Percentiles rank a stretch among this genome's conserved stretches.
phyloP scores from a whole-genome alignment of 75 land plant genomes.

The Azolla pinnata region DNA sequence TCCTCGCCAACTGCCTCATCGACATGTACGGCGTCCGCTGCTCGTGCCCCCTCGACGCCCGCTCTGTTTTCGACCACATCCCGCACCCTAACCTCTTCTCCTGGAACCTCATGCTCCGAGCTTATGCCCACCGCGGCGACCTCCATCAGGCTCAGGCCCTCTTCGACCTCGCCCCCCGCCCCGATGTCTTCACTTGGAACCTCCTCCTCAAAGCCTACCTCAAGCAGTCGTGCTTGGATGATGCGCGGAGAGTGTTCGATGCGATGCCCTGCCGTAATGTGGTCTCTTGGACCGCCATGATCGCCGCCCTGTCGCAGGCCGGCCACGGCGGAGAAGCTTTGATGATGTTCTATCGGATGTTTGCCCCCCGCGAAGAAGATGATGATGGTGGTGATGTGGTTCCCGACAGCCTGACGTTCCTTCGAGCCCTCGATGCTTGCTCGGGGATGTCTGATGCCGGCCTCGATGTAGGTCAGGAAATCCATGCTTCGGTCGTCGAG shows the following conservation, averaged over 20 bases:
- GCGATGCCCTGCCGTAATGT: slow-evolving; percentile 18
- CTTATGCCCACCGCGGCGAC: neutral
- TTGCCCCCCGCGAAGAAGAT: slow-evolving; percentile 20
- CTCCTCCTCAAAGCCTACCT: slow-evolving; percentile 20
- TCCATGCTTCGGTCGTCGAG: slow-evolving; percentile 48
- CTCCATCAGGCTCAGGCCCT: neutral
- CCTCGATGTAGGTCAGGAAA: slow-evolving; percentile 48
- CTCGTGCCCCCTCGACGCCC: neutral
- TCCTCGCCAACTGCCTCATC: slow-evolving; percentile 1
- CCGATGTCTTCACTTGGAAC: slow-evolving; percentile 27
- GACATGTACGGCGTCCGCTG: neutral
- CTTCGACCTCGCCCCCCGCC: neutral
- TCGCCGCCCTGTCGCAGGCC: slow-evolving; percentile 46
- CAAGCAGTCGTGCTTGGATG: slow-evolving; percentile 6
- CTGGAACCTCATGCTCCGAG: neutral
- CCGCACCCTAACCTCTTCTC: slow-evolving; percentile 2
- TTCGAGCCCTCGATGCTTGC: slow-evolving; percentile 78
- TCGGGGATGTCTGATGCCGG: slow-evolving; percentile 37
- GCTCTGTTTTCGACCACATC: slow-evolving; percentile 1
- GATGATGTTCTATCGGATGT: slow-evolving; percentile 31
- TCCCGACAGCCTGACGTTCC: slow-evolving; percentile 50
- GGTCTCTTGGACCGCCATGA: slow-evolving; percentile 9
- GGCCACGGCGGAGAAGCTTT: slow-evolving; percentile 32
- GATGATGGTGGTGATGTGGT: too few relatives aligned
- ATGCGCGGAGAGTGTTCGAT: slow-evolving; percentile 16